Base-by-base conservation (phyloP, 148 eudicot species). In the Spergularia marina region DNA sequence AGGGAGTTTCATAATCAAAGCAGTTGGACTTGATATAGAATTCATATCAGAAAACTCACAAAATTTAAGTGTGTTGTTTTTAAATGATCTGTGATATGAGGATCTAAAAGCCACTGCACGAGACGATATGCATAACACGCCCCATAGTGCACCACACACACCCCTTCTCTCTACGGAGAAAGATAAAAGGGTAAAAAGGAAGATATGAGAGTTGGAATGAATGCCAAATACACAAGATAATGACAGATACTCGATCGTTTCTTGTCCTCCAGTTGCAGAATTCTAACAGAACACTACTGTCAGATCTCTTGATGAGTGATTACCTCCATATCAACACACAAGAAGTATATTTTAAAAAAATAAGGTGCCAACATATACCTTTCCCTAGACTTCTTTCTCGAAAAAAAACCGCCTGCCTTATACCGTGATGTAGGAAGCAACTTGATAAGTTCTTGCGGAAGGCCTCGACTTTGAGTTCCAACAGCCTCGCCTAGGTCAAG, bases 401-500 rank as follows among this genome's bases (percentile, higher is more conserved):
- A 85, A 85, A 90, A 90, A 76, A 90, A 84, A n/a, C 95, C 85
- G 54, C 92, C 88, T 6, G 90, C 84, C 79, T 88, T 90, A 82
- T 82, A 87, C 82, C 85, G 83, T 58, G 92, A 85, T 53, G 88
- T 88, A 54, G 92, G 95, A 74, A 90, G 95, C 76, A 70, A 77
- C 77, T 84, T 80, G 76, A 90, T 88, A 69, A 88, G 86, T 69
- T 88, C 90, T 72, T 81, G 84, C 10, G 95, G 76, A 66, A 90
- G 95, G 63, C 95, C 95, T 51, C 92, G 84, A 79, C 86, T 88
- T 77, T 90, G 77, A 76, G 88, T 85, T 79, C 95, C 92, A 74
- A 90, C 89, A 39, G 95, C 82, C 87, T 90, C 91, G 41, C 94
- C 89, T 53, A 90, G 76, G 68, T 86, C 94, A 77, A 90, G 88